These are phyloP conservation scores for Panaeolus papilionaceus DNA, from an alignment of 768 basidiomycete genomes.

Conservation along the genomic window DNA sequence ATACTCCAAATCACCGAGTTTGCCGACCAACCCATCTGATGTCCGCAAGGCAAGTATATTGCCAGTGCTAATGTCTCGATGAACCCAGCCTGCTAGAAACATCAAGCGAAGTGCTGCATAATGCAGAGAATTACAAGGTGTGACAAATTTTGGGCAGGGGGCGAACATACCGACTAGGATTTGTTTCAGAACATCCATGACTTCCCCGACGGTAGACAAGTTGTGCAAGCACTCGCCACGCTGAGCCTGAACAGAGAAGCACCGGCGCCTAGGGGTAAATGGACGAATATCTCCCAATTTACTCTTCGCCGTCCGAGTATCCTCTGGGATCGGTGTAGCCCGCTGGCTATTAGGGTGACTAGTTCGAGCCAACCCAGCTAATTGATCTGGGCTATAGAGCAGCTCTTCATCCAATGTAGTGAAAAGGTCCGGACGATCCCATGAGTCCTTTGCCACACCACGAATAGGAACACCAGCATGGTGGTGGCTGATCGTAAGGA, in stretches of 20 bases:
- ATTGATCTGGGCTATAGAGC: not conserved
- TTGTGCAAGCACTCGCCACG: constrained; percentile 10
- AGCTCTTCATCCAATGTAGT: not conserved
- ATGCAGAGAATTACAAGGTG: not conserved
- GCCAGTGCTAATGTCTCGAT: constrained; percentile 25
- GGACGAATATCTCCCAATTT: not conserved
- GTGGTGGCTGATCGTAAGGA: not conserved
- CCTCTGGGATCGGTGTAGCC: no score
- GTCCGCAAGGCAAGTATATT: constrained; percentile 21
- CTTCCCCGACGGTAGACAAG: constrained; percentile 16
- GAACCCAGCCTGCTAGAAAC: constrained; percentile 27
- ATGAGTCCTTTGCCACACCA: not conserved
- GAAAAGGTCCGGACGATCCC: not conserved
- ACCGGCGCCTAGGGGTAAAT: constrained; percentile 16
- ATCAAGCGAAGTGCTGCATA: constrained; percentile 24
- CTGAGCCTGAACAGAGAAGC: constrained; percentile 14
- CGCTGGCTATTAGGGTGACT: not conserved
- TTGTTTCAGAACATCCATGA: constrained; percentile 14
- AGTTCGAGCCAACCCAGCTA: no score
- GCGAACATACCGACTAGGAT: constrained; percentile 14
- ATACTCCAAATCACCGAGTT: constrained; percentile 24
- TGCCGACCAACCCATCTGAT: constrained; percentile 13
- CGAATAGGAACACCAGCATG: not conserved
- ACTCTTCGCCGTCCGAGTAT: no score
- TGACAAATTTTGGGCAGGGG: no score